Conservation (phyloP, 176 grass and related monocot species). For the Triticum aestivum region IWGSC_CS_RefSeq_v2.1 NC_057810.1:526840755-526841254, state of each 20-base stretch:
- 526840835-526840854: constrained; percentile 37
- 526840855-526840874: constrained; percentile 34
- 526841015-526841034: neutral
- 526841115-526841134: neutral
- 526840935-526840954: neutral
- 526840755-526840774: constrained; percentile 68
- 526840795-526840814: neutral
- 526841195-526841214: neutral
- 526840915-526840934: neutral
- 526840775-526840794: constrained; percentile 28
- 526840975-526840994: too few species aligned
- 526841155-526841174: constrained; percentile 15
- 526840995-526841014: neutral
- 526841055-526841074: neutral
- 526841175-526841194: neutral
- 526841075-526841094: constrained; percentile 2
- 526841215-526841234: too few species aligned
- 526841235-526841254: neutral
- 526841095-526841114: neutral
- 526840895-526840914: too few species aligned
- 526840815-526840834: neutral
- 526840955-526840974: neutral
- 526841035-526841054: neutral
- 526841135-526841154: constrained; percentile 22
- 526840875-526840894: neutral